Percentiles rank a stretch among this genome's conserved stretches.
Conservation (phyloP, 768 basidiomycete species). For the Sarcodon sp. region DNA sequence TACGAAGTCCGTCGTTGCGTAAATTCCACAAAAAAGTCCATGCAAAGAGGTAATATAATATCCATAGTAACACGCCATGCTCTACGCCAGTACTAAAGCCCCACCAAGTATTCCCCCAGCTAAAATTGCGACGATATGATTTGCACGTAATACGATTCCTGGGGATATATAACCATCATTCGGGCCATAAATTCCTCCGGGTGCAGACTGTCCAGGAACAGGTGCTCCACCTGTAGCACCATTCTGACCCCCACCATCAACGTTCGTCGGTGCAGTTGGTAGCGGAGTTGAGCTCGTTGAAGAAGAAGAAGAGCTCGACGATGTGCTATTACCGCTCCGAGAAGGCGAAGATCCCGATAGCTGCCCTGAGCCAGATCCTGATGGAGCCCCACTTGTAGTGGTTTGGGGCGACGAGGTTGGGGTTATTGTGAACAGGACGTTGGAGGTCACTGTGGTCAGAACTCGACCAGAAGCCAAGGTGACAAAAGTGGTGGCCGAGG, state of each 20-base stretch:
- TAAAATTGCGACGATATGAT: slow-evolving; percentile 28
- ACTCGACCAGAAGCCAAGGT: too few species aligned
- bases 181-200: slow-evolving; percentile 47
- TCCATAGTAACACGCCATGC: slow-evolving; percentile 1
- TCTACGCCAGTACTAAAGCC: slow-evolving; percentile 30
- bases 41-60: slow-evolving; percentile 1
- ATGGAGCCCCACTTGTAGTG: too few species aligned
- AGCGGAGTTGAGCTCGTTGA: slow-evolving; percentile 29
- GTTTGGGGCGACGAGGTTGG: too few species aligned
- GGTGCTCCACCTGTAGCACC: slow-evolving; percentile 39
- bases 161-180: slow-evolving; percentile 52
- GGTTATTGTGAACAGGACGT: too few species aligned
- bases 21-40: slow-evolving; percentile 3
- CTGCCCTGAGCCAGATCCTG: too few species aligned
- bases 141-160: slow-evolving; percentile 32
- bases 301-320: slow-evolving; percentile 15
- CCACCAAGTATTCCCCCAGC: slow-evolving; percentile 37
- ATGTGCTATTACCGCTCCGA: slow-evolving; percentile 16
- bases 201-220: slow-evolving; percentile 35
- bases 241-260: slow-evolving; percentile 35
- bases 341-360: background rate
- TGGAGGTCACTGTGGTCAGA: too few species aligned
- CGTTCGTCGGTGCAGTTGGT: slow-evolving; percentile 45
- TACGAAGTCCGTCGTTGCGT: slow-evolving; percentile 4
- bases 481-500: too few species aligned